Evolutionary conservation across 73 alveolate species (phyloP).

Genomic region (Paramecium bursaria): DNA sequence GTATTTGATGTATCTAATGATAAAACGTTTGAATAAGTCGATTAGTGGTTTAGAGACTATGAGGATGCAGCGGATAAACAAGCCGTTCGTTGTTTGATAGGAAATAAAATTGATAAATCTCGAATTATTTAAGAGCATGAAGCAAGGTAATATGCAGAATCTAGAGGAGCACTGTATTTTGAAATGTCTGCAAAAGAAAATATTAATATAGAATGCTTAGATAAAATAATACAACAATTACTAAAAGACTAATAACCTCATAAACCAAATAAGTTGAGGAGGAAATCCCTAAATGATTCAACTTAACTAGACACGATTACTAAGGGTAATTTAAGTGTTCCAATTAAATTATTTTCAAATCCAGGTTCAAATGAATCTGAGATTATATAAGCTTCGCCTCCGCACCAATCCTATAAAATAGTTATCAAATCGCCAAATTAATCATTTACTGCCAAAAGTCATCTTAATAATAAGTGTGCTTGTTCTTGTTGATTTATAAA

Average conservation of each 20-base stretch:
- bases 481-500: too few species aligned
- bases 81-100: neutral
- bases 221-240: neutral
- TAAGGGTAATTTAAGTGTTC: too few species aligned
- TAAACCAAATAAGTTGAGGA: neutral
- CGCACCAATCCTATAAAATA: too few species aligned
- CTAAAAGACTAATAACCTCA: neutral
- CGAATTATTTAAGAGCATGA: neutral
- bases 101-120: slow-evolving; percentile 23
- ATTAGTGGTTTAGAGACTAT: slow-evolving; percentile 7
- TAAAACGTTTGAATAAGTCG: slow-evolving; percentile 20
- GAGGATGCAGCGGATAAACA: slow-evolving; percentile 14
- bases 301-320: too few species aligned
- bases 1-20: neutral
- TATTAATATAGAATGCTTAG: neutral
- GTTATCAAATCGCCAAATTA: too few species aligned
- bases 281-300: neutral
- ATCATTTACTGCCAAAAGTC: too few species aligned
- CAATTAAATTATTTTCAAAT: too few species aligned
- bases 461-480: too few species aligned
- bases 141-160: neutral
- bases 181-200: slow-evolving; percentile 38
- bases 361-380: too few species aligned
- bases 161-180: neutral
- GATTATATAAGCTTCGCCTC: too few species aligned